phyloP scores from a whole-genome alignment of 2,329 filamentous ascomycete genomes.

The Dactylonectria estremocensis region DNA sequence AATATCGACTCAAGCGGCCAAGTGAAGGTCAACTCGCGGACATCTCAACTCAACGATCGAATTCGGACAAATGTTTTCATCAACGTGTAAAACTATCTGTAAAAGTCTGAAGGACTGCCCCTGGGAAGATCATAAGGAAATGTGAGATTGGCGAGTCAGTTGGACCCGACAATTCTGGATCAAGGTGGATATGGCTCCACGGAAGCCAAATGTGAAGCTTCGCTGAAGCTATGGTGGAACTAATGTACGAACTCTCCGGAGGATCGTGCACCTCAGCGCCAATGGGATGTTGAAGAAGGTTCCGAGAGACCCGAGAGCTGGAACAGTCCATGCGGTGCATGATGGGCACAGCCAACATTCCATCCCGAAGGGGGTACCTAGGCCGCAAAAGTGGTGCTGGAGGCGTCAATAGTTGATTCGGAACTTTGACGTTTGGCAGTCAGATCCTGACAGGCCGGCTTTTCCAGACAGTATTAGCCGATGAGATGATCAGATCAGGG shows the following conservation, averaged over 20 bases:
- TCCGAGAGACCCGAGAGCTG: background rate
- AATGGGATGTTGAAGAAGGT: constrained; percentile 3
- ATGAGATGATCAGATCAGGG: background rate
- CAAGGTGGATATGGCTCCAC: constrained; percentile 26
- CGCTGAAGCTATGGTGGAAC: constrained; percentile 24
- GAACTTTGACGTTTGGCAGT: background rate
- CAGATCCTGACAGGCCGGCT: constrained; percentile 1
- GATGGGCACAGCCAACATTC: background rate
- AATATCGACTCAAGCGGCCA: background rate
- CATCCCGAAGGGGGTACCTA: background rate
- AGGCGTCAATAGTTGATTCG: background rate
- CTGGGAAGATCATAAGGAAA: constrained; percentile 9
- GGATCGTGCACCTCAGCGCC: constrained; percentile 7
- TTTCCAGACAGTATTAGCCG: background rate
- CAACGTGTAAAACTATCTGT: background rate
- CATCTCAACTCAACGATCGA: constrained; percentile 9
- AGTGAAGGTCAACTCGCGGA: constrained; percentile 5
- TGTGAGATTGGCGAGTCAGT: constrained; percentile 26
- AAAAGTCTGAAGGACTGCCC: background rate
- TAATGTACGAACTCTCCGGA: background rate
- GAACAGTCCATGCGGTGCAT: background rate
- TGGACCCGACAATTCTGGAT: constrained; percentile 18
- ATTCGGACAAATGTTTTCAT: background rate
- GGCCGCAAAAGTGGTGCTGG: background rate
- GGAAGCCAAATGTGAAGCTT: constrained; percentile 22